A percentile compares a stretch with the other conserved stretches of the same genome.
These are phyloP conservation scores for Clonostachys rosea DNA, from an alignment of 2,329 filamentous ascomycete species.

Conservation along the genomic window DNA sequence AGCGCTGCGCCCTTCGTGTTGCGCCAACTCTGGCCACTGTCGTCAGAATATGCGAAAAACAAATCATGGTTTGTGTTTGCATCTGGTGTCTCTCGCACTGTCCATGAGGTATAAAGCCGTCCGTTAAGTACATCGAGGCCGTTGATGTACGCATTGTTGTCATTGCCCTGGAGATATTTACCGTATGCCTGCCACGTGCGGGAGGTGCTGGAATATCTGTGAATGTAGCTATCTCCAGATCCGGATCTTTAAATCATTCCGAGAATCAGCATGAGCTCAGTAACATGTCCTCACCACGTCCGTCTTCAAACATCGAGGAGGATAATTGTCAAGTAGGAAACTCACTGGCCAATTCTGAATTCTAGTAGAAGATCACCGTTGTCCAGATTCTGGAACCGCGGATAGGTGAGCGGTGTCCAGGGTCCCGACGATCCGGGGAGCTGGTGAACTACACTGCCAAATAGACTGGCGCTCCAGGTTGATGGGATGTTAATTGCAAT, in stretches of 20 bases:
- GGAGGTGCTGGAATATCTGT: constrained; percentile 5
- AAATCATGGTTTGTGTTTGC: constrained; percentile 11
- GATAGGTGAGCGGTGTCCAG: constrained; percentile 11
- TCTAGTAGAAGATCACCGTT: constrained; percentile 9
- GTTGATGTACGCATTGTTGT: constrained; percentile 13
- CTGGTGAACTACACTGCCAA: constrained; percentile 5
- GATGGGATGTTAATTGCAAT: constrained; percentile 4
- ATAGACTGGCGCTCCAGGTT: constrained; percentile 7
- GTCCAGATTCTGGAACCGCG: constrained; percentile 7
- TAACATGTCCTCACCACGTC: neutral
- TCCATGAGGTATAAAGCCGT: constrained; percentile 9
- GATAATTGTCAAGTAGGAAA: no score
- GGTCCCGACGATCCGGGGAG: constrained; percentile 6
- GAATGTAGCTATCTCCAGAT: constrained; percentile 10
- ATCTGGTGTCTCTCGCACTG: constrained; percentile 9
- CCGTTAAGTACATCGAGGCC: constrained; percentile 6
- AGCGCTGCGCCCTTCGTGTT: constrained; percentile 5
- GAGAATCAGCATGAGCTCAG: neutral
- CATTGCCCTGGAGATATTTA: constrained; percentile 7
- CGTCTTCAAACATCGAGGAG: no score
- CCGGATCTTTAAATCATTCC: constrained; percentile 2
- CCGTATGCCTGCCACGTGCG: constrained; percentile 7
- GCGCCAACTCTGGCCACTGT: constrained; percentile 8
- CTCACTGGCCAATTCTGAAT: constrained; percentile 7
- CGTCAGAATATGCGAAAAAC: constrained; percentile 7